phyloP scores from a whole-genome alignment of 2,329 filamentous ascomycete genomes.

The Aspergillus floridensis region DNA sequence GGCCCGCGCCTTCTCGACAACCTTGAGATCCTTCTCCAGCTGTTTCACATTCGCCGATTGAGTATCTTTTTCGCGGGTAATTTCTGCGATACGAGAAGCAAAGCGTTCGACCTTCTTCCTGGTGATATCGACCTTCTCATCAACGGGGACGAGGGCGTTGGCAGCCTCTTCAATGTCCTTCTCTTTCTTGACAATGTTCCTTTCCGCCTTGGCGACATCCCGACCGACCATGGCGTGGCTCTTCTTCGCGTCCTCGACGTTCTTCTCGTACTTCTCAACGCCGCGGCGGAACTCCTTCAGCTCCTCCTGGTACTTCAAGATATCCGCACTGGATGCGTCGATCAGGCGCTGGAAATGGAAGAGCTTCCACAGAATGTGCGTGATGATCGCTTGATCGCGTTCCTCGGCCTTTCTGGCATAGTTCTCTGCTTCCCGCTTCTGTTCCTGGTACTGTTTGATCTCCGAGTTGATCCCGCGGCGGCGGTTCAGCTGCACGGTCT shows the following conservation, averaged over 20 bases:
- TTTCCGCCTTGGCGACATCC: slow-evolving; percentile 78
- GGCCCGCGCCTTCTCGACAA: slow-evolving; percentile 84
- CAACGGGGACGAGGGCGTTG: slow-evolving; percentile 80
- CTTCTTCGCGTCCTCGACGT: slow-evolving; percentile 75
- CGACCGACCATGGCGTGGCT: slow-evolving; percentile 76
- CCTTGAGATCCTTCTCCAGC: slow-evolving; percentile 73
- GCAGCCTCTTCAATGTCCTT: slow-evolving; percentile 83
- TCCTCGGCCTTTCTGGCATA: slow-evolving; percentile 90
- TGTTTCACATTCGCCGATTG: slow-evolving; percentile 68
- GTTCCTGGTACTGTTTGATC: slow-evolving; percentile 95
- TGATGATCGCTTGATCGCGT: slow-evolving; percentile 85
- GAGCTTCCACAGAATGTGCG: slow-evolving; percentile 93
- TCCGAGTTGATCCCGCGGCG: slow-evolving; percentile 95
- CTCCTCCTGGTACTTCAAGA: slow-evolving; percentile 90
- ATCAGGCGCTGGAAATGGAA: slow-evolving; percentile 93
- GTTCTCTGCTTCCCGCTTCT: slow-evolving; percentile 91
- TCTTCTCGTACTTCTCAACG: slow-evolving; percentile 77
- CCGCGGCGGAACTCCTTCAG: slow-evolving; percentile 88
- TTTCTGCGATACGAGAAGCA: slow-evolving; percentile 64
- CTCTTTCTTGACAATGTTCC: slow-evolving; percentile 79
- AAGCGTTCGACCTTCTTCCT: slow-evolving; percentile 67
- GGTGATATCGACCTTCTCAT: slow-evolving; percentile 85
- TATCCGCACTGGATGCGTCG: slow-evolving; percentile 84
- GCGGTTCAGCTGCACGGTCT: slow-evolving; percentile 81
- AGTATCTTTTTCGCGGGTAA: slow-evolving; percentile 72